Evolutionary conservation across 2,329 filamentous ascomycete genomes (phyloP).

Genomic region (Colletotrichum scovillei): DNA sequence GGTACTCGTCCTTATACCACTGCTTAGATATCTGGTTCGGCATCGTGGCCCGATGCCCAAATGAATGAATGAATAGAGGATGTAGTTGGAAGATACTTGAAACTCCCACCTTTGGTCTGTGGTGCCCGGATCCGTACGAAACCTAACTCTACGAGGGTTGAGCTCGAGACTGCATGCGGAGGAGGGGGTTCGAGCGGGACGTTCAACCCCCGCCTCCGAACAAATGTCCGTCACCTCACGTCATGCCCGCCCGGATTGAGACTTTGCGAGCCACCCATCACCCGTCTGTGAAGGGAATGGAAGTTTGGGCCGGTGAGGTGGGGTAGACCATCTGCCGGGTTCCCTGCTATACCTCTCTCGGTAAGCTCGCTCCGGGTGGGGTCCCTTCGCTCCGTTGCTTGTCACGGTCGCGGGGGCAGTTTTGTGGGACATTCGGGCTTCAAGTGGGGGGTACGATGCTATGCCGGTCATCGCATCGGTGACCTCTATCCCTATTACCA

Average conservation of each 20-base stretch:
- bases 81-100: slow-evolving; percentile 14
- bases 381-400: neutral
- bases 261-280: neutral
- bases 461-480: too few species aligned
- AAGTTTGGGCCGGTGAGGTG: neutral
- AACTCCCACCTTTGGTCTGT: slow-evolving; percentile 4
- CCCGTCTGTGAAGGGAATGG: neutral
- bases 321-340: neutral
- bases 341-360: neutral
- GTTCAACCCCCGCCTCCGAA: neutral
- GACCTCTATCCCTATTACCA: too few species aligned
- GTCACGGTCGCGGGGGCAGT: neutral
- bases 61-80: neutral
- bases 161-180: neutral
- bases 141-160: neutral
- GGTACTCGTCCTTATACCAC: slow-evolving; percentile 66
- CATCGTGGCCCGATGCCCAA: neutral
- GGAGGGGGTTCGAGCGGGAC: slow-evolving; percentile 15
- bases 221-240: neutral
- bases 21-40: slow-evolving; percentile 43
- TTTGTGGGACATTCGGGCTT: neutral
- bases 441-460: neutral
- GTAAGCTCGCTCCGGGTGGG: neutral
- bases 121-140: neutral
- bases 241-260: neutral